Conservation (phyloP, 768 basidiomycete genomes). For the Russula sp. region DNA sequence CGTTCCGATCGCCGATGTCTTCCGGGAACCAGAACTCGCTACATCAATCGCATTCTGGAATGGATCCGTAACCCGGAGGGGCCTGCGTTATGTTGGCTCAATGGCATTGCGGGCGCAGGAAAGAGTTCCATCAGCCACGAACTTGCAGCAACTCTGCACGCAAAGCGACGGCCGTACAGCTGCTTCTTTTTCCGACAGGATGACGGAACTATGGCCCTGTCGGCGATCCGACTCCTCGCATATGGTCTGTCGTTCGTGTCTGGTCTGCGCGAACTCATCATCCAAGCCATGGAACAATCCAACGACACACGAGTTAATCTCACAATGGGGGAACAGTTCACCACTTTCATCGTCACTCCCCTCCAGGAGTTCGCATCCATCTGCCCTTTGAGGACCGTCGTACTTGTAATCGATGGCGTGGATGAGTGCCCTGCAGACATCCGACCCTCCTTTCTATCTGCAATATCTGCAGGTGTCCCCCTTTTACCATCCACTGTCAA, state of each 20-base stretch:
- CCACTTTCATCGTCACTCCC: constrained; percentile 21
- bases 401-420: constrained; percentile 30
- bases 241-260: constrained; percentile 26
- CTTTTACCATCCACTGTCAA: constrained; percentile 27
- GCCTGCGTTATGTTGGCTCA: constrained; percentile 25
- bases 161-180: constrained; percentile 21
- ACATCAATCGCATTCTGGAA: constrained; percentile 22
- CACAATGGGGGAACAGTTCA: constrained; percentile 29
- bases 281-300: constrained; percentile 17
- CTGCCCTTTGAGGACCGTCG: constrained; percentile 13
- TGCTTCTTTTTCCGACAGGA: constrained; percentile 31
- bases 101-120: constrained; percentile 30
- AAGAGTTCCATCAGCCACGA: constrained; percentile 31
- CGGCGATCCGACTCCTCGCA: constrained; percentile 26
- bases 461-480: constrained; percentile 1
- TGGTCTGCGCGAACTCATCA: constrained; percentile 17
- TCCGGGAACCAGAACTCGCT: constrained; percentile 23
- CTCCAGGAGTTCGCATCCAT: constrained; percentile 19
- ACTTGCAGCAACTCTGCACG: constrained; percentile 24
- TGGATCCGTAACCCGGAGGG: constrained; percentile 21
- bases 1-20: constrained; percentile 22
- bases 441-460: constrained; percentile 17
- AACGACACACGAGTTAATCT: constrained; percentile 8
- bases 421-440: constrained; percentile 28
- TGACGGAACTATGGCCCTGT: constrained; percentile 17